Percentiles rank a stretch among this genome's conserved stretches.
Conservation (phyloP, 768 basidiomycete species). For the Tephrocybe sp. region DNA sequence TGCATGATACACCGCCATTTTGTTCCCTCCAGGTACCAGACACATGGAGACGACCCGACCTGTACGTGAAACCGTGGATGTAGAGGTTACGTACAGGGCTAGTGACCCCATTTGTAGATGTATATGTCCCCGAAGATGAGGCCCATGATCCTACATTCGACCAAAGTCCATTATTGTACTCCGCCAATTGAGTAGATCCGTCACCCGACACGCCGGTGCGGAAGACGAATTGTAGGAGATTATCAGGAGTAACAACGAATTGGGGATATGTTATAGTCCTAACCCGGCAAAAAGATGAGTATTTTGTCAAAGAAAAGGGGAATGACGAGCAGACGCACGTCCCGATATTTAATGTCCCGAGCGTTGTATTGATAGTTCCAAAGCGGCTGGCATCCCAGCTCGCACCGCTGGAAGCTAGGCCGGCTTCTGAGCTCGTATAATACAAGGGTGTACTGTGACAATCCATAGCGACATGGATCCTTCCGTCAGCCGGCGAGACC, state of each 20-base stretch:
- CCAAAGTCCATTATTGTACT: conserved; percentile 40
- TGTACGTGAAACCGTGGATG: conserved; percentile 46
- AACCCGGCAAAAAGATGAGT: not conserved
- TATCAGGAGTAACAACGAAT: conserved; percentile 44
- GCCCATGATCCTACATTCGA: conserved; percentile 46
- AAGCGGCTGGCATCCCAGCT: conserved; percentile 43
- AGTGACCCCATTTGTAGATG: conserved; percentile 35
- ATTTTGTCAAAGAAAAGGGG: not conserved
- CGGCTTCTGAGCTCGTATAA: conserved; percentile 40
- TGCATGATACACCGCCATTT: conserved; percentile 38
- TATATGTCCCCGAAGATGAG: conserved; percentile 39
- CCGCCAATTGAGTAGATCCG: conserved; percentile 44
- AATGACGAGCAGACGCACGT: conserved; percentile 27
- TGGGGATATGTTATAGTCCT: conserved; percentile 46
- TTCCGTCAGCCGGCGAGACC: conserved; percentile 42
- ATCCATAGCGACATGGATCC: conserved; percentile 45
- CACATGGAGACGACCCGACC: conserved; percentile 33
- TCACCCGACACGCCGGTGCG: conserved; percentile 45
- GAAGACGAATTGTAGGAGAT: conserved; percentile 46
- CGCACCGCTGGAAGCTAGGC: conserved; percentile 36
- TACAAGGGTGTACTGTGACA: conserved; percentile 41
- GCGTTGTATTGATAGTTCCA: conserved; percentile 34
- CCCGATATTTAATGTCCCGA: conserved; percentile 40
- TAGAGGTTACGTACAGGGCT: conserved; percentile 43
- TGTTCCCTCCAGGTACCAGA: conserved; percentile 49